Evolutionary conservation across 768 basidiomycete species (phyloP).

Genomic region (Mycena galopus): DNA sequence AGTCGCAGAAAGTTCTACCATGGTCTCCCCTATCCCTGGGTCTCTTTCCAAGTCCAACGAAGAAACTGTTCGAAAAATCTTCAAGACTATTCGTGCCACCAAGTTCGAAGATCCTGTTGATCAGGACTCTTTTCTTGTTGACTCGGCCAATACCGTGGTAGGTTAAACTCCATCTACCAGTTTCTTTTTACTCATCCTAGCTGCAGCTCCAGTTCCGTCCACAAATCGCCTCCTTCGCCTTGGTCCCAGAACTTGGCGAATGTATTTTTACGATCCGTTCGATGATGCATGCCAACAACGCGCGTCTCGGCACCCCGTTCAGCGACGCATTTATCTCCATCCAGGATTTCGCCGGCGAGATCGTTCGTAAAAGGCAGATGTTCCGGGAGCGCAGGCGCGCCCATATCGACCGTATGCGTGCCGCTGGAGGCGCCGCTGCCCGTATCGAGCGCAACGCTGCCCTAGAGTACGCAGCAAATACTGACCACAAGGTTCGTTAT

Average conservation of each 20-base stretch:
- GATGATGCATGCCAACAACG: neutral
- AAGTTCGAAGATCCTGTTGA: slow-evolving; percentile 15
- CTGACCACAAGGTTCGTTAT: neutral
- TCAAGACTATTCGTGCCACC: slow-evolving; percentile 15
- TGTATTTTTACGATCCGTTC: slow-evolving; percentile 1
- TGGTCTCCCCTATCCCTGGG: neutral
- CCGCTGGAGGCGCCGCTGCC: neutral
- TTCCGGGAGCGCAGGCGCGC: too few relatives aligned
- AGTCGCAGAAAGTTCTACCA: neutral
- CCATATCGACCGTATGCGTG: neutral
- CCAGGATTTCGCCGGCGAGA: too few relatives aligned
- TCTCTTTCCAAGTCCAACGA: slow-evolving; percentile 7
- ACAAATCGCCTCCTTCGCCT: too few relatives aligned
- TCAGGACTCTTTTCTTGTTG: too few relatives aligned
- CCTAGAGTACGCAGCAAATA: neutral
- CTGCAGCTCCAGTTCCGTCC: slow-evolving; percentile 1
- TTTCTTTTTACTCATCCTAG: neutral
- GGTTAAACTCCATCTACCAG: neutral
- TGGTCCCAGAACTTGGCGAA: neutral
- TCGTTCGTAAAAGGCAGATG: too few relatives aligned
- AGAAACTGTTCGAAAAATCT: neutral
- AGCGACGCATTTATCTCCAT: neutral
- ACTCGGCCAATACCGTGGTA: slow-evolving; percentile 6
- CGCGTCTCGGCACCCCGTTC: neutral
- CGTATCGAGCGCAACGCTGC: neutral